Base-by-base conservation (phyloP, 2,329 filamentous ascomycete species). In the Fusarium phyllophilum region DNA sequence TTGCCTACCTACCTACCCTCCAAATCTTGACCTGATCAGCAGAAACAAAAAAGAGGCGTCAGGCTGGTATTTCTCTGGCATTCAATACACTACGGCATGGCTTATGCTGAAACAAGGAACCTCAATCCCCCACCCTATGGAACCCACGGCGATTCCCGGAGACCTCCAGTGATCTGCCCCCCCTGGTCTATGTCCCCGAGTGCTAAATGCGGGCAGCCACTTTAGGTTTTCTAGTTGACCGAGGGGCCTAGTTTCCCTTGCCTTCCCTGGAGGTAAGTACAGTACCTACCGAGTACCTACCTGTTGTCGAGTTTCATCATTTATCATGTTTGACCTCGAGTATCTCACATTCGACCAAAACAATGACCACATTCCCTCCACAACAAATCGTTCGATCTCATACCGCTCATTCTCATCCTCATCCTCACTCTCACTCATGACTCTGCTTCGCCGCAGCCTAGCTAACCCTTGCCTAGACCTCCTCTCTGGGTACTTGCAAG, bases 71-170 rank as follows among this genome's bases (percentile, higher is more conserved):
- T 68, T 58, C 41, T 22, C n/a, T 62, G 24, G 51, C 60, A 46
- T 38, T n/a, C 54, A 57, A 45, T 34, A 46, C 39, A 45, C 29
- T 8, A 22, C 39, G n/a, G 31, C 24, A 48, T 36, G 55, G 24
- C 55, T 58, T 46, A 61, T 42, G 56, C 54, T 73, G 48, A 71
- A 71, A 67, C 66, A 58, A 44, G 56, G 31, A 60, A 45, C 44
- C 22, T 39, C 46, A 41, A 31, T 36, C 24, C 54, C 39, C 54
- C 46, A 73, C 59, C 52, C 36, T 7, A 29, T 29, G 26, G 26
- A 66, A 61, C 65, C 70, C 70, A 62, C 66, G 66, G 62, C 54
- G 61, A 61, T 74, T 66, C 44, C 66, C 66, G 61, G 70, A 67
- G 52, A 48, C 31, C 39, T 46, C 33, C 14, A 58, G 31, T 36